Evolutionary conservation across 768 basidiomycete genomes (phyloP).

Genomic region (Boletus rubropictus): DNA sequence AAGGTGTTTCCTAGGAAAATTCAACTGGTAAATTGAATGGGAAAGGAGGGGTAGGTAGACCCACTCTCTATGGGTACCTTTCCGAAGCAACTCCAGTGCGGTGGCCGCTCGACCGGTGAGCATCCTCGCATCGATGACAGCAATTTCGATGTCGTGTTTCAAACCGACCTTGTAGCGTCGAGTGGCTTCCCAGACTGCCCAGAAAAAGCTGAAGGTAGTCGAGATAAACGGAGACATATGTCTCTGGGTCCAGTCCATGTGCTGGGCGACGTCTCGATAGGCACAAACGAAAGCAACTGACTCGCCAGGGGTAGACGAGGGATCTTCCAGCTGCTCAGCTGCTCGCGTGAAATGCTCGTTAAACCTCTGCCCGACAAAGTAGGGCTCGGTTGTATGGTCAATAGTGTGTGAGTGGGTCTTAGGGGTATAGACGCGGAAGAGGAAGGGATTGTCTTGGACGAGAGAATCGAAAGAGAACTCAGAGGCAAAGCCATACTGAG

Average conservation of each 20-base stretch:
- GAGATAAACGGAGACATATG: slow-evolving; percentile 65
- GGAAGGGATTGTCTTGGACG: slow-evolving; percentile 59
- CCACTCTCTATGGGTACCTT: slow-evolving; percentile 51
- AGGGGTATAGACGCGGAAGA: slow-evolving; percentile 78
- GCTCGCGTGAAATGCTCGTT: slow-evolving; percentile 36
- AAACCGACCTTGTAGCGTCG: slow-evolving; percentile 65
- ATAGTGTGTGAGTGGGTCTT: slow-evolving; percentile 50
- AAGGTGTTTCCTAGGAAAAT: slow-evolving; percentile 42
- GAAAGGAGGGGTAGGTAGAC: slow-evolving; percentile 18
- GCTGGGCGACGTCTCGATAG: slow-evolving; percentile 58
- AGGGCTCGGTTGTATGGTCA: slow-evolving; percentile 49
- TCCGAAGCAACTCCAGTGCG: slow-evolving; percentile 56
- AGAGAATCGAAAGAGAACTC: slow-evolving; percentile 59
- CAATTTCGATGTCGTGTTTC: slow-evolving; percentile 74
- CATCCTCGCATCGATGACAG: slow-evolving; percentile 65
- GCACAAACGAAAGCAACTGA: slow-evolving; percentile 30
- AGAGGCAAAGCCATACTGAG: slow-evolving; percentile 69
- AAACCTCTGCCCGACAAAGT: slow-evolving; percentile 66
- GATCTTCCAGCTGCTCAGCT: slow-evolving; percentile 34
- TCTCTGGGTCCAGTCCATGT: slow-evolving; percentile 78
- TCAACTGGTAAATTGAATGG: background rate
- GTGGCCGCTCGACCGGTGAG: slow-evolving; percentile 56
- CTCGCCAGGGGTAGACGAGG: slow-evolving; percentile 30
- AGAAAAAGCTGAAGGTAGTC: slow-evolving; percentile 73
- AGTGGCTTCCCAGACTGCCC: slow-evolving; percentile 79